Conservation (phyloP, 2,329 filamentous ascomycete species). For the Penicillium sp. region DNA sequence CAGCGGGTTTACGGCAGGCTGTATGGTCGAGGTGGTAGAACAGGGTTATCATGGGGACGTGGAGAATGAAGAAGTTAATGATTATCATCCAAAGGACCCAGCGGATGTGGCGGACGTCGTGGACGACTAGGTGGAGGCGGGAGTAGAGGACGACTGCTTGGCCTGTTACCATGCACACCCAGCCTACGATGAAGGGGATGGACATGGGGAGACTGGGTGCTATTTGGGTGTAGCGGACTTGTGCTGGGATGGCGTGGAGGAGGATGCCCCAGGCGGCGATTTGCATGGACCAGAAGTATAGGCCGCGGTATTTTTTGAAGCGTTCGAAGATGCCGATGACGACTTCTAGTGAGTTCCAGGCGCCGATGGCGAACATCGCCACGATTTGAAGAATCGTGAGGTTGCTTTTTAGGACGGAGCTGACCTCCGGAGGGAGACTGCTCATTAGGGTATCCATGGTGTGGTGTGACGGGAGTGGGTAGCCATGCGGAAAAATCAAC, state of each 20-base stretch:
- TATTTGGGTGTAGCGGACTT: not conserved
- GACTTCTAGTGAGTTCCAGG: slow-evolving; percentile 45
- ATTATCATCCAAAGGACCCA: slow-evolving; percentile 44
- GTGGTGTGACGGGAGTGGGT: not conserved
- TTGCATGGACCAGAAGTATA: slow-evolving; percentile 49
- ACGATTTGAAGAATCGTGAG: not conserved
- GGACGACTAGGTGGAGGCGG: slow-evolving; percentile 43
- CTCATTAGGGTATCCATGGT: slow-evolving; percentile 9
- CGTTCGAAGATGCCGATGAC: slow-evolving; percentile 42
- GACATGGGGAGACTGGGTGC: not conserved
- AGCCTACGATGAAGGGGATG: slow-evolving; percentile 27
- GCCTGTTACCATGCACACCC: slow-evolving; percentile 38
- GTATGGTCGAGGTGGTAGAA: slow-evolving; percentile 16
- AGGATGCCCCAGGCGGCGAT: slow-evolving; percentile 38
- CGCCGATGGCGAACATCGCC: slow-evolving; percentile 1
- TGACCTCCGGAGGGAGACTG: slow-evolving; percentile 2
- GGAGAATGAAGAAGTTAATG: slow-evolving; percentile 19
- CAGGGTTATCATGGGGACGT: not conserved
- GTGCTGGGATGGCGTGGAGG: slow-evolving; percentile 31
- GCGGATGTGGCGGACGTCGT: slow-evolving; percentile 30
- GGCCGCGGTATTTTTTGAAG: slow-evolving; percentile 40
- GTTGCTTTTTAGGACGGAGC: not conserved
- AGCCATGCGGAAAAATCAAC: not conserved
- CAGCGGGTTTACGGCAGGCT: not conserved
- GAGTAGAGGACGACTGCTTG: slow-evolving; percentile 46